Evolutionary conservation across 306 rosid genomes (phyloP).

Genomic region (Cucumis cinereus): DNA sequence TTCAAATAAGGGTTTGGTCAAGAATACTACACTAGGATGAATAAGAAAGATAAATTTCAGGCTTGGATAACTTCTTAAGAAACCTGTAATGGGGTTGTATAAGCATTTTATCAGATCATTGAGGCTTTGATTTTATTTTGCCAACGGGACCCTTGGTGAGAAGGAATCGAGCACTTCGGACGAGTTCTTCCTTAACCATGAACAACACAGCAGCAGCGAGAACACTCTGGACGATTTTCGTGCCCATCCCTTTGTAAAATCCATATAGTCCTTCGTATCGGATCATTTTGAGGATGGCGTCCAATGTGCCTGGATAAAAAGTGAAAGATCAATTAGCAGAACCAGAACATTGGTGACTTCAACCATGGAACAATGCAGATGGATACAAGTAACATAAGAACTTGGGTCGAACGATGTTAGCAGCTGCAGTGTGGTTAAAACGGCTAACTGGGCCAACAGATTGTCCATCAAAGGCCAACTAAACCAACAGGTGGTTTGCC

Average conservation of each 20-base stretch:
- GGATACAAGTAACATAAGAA: background rate
- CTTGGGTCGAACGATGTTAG: background rate
- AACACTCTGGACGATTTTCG: conserved; percentile 83
- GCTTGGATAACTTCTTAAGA: background rate
- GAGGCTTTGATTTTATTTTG: conserved; percentile 32
- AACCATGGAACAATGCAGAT: background rate
- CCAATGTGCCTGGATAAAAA: conserved; percentile 62
- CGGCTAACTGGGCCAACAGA: background rate
- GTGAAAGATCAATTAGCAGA: background rate
- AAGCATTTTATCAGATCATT: conserved; percentile 16
- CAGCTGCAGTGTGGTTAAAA: background rate
- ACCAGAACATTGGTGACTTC: background rate
- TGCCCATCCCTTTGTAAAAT: conserved; percentile 91
- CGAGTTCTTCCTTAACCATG: conserved; percentile 92
- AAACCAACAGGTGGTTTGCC: background rate
- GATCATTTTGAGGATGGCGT: conserved; percentile 79
- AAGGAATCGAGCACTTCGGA: conserved; percentile 43
- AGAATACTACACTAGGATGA: conserved; percentile 9
- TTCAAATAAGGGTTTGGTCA: conserved; percentile 6
- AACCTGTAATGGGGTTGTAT: background rate
- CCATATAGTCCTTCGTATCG: conserved; percentile 68
- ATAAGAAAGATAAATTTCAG: background rate
- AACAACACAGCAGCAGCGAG: conserved; percentile 95
- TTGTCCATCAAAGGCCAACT: background rate
- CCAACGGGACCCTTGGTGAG: conserved; percentile 31